Evolutionary conservation across 2,329 filamentous ascomycete species (phyloP).

Genomic region (Phyllosticta capitalensis): DNA sequence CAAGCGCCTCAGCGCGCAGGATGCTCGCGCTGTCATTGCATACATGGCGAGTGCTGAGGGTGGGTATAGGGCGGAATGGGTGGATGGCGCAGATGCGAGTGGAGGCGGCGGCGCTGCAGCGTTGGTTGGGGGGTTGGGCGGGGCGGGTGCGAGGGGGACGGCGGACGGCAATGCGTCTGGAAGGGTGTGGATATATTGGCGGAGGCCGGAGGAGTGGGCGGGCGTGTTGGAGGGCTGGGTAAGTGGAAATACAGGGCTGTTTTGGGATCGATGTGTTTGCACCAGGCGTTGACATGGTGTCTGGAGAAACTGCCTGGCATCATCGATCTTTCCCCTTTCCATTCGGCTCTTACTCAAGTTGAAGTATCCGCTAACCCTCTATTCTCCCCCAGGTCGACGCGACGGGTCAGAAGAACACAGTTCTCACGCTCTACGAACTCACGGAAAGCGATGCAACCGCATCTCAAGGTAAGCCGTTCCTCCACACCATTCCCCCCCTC

Average conservation of each 20-base stretch:
- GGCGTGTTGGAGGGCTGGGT: constrained; percentile 61
- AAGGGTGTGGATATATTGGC: constrained; percentile 70
- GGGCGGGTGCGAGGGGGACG: constrained; percentile 12
- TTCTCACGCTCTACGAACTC: constrained; percentile 89
- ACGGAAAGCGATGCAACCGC: constrained; percentile 72
- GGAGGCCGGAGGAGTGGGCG: constrained; percentile 84
- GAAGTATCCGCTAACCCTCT: too few relatives aligned
- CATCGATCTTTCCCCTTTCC: not conserved
- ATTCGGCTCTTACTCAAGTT: too few relatives aligned
- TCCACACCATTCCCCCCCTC: not conserved
- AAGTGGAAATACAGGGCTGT: not conserved
- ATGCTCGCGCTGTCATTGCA: constrained; percentile 45
- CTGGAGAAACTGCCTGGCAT: too few relatives aligned
- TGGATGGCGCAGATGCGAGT: constrained; percentile 22
- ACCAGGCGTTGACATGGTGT: not conserved
- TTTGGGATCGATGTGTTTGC: not conserved
- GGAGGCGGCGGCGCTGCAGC: constrained; percentile 9
- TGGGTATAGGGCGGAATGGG: constrained; percentile 56
- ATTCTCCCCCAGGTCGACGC: constrained; percentile 47
- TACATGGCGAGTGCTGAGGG: constrained; percentile 47
- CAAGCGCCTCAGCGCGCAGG: constrained; percentile 40
- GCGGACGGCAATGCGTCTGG: constrained; percentile 18
- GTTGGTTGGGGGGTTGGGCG: not conserved
- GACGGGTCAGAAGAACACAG: constrained; percentile 78
- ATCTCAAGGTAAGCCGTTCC: constrained; percentile 45